Conservation (phyloP, 106 monocot species). For the Dendrobium nobile region DNA sequence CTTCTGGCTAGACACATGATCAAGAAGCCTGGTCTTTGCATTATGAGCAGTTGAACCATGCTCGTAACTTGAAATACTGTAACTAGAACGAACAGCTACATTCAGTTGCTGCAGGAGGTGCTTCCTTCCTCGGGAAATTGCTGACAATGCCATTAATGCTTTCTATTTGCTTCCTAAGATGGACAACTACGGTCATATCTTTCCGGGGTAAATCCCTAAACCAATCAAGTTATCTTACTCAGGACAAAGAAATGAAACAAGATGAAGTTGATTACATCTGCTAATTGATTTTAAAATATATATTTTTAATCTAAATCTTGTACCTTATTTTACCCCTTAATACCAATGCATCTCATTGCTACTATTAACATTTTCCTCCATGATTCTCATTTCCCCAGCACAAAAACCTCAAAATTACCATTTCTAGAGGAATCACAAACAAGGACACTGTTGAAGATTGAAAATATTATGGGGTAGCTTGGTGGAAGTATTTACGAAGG, state of each 20-base stretch:
- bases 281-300: neutral
- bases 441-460: neutral
- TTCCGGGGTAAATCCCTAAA: constrained; percentile 21
- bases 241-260: neutral
- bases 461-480: neutral
- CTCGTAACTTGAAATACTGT: constrained; percentile 26
- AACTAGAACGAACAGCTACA: constrained; percentile 18
- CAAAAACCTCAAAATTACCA: neutral
- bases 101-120: constrained; percentile 34
- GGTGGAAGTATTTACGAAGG: neutral
- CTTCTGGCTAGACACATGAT: constrained; percentile 2
- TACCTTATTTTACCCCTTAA: neutral
- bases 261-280: neutral
- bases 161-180: constrained; percentile 12
- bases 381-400: neutral
- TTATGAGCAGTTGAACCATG: constrained; percentile 20
- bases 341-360: too few species aligned
- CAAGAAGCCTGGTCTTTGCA: constrained; percentile 7
- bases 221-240: neutral
- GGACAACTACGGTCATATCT: constrained; percentile 33
- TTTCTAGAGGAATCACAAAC: neutral
- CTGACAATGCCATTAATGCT: constrained; percentile 53
- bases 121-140: constrained; percentile 41
- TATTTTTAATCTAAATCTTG: neutral
- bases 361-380: neutral